phyloP scores from a whole-genome alignment of 2,329 filamentous ascomycete species.

The Pseudocercospora fuligena region DNA sequence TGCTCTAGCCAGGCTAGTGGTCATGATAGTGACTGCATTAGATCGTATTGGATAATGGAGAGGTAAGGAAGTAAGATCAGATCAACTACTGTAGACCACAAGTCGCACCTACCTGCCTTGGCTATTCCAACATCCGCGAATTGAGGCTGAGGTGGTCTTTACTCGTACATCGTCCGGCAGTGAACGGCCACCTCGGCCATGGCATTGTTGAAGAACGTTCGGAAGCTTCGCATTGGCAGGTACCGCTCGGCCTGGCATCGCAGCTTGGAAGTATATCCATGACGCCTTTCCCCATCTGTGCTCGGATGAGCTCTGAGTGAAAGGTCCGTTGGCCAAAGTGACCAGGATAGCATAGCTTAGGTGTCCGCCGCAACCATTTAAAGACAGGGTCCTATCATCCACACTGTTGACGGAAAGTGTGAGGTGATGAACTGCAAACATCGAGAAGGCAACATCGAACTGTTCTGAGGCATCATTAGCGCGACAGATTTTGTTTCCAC shows the following conservation, averaged over 20 bases:
- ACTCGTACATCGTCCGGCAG: background rate
- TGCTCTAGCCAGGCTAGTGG: constrained; percentile 6
- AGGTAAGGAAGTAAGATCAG: background rate
- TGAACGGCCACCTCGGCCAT: background rate
- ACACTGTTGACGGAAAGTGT: background rate
- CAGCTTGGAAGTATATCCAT: constrained; percentile 9
- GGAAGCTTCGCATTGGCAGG: constrained; percentile 5
- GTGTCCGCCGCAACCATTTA: background rate
- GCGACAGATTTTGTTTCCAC: background rate
- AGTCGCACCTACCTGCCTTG: background rate
- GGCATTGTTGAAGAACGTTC: background rate
- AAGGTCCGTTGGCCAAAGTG: background rate
- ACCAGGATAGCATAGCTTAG: constrained; percentile 6
- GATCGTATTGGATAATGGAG: background rate
- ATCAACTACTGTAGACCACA: background rate
- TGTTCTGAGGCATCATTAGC: background rate
- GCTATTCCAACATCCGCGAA: background rate
- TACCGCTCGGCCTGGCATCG: background rate
- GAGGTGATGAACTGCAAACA: background rate
- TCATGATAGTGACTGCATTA: background rate
- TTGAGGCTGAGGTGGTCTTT: background rate
- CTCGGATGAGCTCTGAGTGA: background rate
- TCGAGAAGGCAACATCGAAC: background rate
- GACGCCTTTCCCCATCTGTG: background rate
- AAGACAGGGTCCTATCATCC: background rate